Base-by-base conservation (phyloP, 2,329 filamentous ascomycete genomes). In the Capronia americana region DNA sequence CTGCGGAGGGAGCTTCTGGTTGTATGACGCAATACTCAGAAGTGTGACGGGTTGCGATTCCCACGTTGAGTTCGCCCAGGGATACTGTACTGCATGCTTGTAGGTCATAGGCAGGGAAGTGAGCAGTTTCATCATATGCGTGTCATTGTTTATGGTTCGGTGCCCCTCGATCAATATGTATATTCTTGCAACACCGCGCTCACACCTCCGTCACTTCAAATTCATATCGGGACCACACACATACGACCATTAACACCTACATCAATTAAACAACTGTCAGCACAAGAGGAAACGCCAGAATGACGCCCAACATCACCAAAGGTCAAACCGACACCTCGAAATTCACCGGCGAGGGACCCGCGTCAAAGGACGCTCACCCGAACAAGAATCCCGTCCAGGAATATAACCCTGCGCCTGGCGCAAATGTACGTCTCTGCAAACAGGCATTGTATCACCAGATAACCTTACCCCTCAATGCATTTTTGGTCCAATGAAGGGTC, bases 301-400 rank as follows among this genome's bases (percentile, higher is more conserved):
- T 64, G 61, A 64, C 61, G 28, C 61, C 61, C n/a, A 64, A 64
- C 26, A 59, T 64, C 48, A 41, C 30, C 14, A 64, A 59, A 55
- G 41, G 28, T 30, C 56, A 64, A 14, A 64, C 56, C 24, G 62
- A 64, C 48, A 64, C 62, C 8, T 64, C 55, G 53, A 59, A 64
- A 24, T 64, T 54, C 48, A 54, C 28, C 20, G 61, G 61, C 10
- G n/a, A 59, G 44, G 56, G 48, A 28, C 61, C 61, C 30, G 23
- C 17, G 12, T 53, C 55, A 4, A 28, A 34, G 26, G 61, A 53
- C 17, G 48, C 34, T 14, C 20, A 59, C 23, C 61, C 61, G 10
- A 50, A 54, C 62, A 64, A 64, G 23, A 64, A 59, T 28, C 46
- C 55, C 44, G 38, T 58, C 46, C 41, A 51, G 61, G 24, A 64